Percentiles rank a stretch among this genome's conserved stretches.
Evolutionary conservation across 2,329 filamentous ascomycete genomes (phyloP).

Genomic region (Trichothecium sympodiale): DNA sequence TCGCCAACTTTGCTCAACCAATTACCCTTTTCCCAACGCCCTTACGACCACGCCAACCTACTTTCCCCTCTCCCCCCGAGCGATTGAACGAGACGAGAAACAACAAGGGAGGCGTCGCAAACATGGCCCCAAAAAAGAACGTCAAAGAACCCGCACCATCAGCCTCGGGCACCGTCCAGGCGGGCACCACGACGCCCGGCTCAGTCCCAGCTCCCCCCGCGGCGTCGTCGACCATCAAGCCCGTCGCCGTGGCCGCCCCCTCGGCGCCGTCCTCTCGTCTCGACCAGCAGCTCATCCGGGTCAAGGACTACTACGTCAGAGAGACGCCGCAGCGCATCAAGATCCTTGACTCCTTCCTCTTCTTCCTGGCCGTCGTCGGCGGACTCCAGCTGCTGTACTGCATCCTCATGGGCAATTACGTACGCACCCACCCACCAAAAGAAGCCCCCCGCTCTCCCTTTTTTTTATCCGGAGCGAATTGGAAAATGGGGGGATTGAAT

Average conservation of each 20-base stretch:
- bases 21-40: not conserved
- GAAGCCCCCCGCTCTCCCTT: not conserved
- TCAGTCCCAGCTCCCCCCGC: constrained; percentile 13
- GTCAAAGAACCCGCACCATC: constrained; percentile 20
- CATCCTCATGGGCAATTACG: constrained; percentile 84
- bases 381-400: constrained; percentile 93
- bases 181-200: constrained; percentile 15
- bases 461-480: too few relatives aligned
- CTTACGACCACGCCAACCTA: not conserved
- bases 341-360: constrained; percentile 85
- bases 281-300: constrained; percentile 52
- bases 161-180: constrained; percentile 18
- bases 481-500: not conserved
- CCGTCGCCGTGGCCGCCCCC: constrained; percentile 14
- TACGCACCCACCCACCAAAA: constrained; percentile 37
- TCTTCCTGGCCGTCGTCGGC: constrained; percentile 74
- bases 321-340: constrained; percentile 84
- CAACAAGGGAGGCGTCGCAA: not conserved
- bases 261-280: constrained; percentile 15
- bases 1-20: not conserved
- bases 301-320: constrained; percentile 69
- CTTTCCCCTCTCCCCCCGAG: not conserved
- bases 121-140: constrained; percentile 42
- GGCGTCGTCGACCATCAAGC: constrained; percentile 6
- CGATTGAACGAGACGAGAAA: not conserved